Evolutionary conservation across 2,329 filamentous ascomycete genomes (phyloP), one percentile per base, ranked within the genome.

Genomic region (Dactylellina parvicollis): DNA sequence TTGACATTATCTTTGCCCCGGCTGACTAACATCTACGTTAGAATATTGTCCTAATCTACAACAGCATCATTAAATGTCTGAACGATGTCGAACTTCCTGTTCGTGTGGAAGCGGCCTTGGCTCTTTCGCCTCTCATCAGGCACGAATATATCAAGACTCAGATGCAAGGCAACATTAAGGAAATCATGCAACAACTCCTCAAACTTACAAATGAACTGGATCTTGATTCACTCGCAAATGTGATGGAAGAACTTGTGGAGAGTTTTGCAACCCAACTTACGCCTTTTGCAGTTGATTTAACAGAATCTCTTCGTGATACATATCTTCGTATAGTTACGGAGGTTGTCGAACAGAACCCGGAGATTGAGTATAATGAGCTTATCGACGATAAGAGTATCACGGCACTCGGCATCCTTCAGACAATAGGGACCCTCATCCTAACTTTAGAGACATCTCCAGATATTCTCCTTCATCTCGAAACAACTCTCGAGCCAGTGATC

Each of bases 221-320:
- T 79, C 94, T 99, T 50, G 95, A 99, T 81, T 93, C 95, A 3
- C 85, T 99, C 40, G 94, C 95, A 20, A 98, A 98, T 79, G 95
- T 99, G 38, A 99, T 99, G 95, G 95, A 99, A 82, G 95, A 99
- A 79, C 99, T 99, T 79, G 95, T 99, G 47, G 95, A 99, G 81
- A 93, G 98, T 1, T 99, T 99, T 79, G 94, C 95, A n/a, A 87
- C 92, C 1, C 95, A 99, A 80, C 86, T 99, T 49, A 98, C 95
- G 4, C 95, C 95, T 2, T 99, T 99, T 78, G 95, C 95, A 9
- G 94, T 99, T 30, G 95, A 95, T 3, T 85, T 99, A 2, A 96
- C 92, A 79, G 93, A 98, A 82, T 95, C 99, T 82, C 85, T 99
- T 50, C 89, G 94, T 44, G 95, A 99, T 79, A 99, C 95, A 0